Evolutionary conservation across 345 rosid species (phyloP), one percentile per base, ranked within the genome.

Genomic region (Rhodomyrtus tomentosa): DNA sequence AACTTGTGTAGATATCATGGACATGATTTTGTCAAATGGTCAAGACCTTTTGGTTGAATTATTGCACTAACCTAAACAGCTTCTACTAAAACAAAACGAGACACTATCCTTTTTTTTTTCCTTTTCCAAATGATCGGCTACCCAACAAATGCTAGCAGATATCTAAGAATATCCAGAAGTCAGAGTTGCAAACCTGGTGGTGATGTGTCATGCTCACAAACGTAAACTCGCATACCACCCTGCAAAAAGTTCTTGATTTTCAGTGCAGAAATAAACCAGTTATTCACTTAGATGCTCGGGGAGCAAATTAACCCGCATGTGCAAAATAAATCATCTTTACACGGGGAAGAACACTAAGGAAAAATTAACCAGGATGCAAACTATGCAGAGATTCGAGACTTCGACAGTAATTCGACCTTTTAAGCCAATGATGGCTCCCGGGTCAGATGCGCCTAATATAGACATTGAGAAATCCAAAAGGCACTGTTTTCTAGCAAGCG

Each of bases 121-220:
- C 20, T 18, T 18, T 45, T 27, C 53, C 12, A 48, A 27, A 48
- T 4, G 5, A 21, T 21, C 18, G 4, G 16, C 15, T 36, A 73
- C 24, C 53, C 10, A 2, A 22, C 27, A 16, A 40, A 24, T 1
- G 42, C 53, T 25, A 74, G 40, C 25, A 42, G 32, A 72, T 74
- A 32, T n/a, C 82, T 51, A 80, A 74, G 52, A 25, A n/a, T 20
- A 29, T 40, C 45, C 24, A 24, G 45, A 72, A 32, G 53, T 50
- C 56, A 88, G 87, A 55, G 73, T 68, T 81, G 85, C n/a, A 73
- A 73, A 94, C 95, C 99, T 86, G 98, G 94, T 12, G 98, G 98
- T 55, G 93, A 85, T 32, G 98, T 95, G 86, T 96, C 94, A 85
- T 91, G 99, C 84, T 94, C 96, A 88, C 98, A 94, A 38, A 95